Evolutionary conservation across 768 basidiomycete genomes (phyloP), one percentile per base, ranked within the genome.

Genomic region (Suillus spraguei): DNA sequence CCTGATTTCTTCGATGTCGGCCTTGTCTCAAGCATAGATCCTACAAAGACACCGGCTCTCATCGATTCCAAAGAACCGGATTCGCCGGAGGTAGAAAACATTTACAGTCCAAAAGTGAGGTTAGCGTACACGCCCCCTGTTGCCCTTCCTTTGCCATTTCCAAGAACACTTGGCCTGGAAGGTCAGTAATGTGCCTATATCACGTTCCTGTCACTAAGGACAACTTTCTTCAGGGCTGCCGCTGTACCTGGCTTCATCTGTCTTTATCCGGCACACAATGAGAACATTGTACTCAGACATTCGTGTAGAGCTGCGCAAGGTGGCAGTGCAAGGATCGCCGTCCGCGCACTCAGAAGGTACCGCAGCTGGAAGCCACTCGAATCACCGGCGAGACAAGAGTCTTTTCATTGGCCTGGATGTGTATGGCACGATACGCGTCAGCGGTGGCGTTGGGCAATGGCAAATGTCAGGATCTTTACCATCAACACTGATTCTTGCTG

Each of bases 281-380:
- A 90, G 86, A 70, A 87, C 92, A 14, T 73, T 93, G 17, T 92
- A 91, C 71, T 82, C 87, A 13, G 86, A 91, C 70, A 76, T 91
- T 41, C 74, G 70, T 4, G 83, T 94, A 42, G 79, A 80, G 44
- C 73, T 91, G 46, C 79, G 78, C 24, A 87, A 83, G 69, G 72
- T 88, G 52, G 70, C 69, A 1, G 74, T 79, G 16, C 68, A 74
- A 17, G 58, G 66, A 13, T 62, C 71, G 24, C 46, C 66, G 13
- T n/a, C 67, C 9, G n/a, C 42, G 17, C 20, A 65, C 35, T 28
- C 38, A 22, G 62, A 59, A 50, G 20, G 9, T 20, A 24, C 28
- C 52, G 14, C 22, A 20, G 24, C 7, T 36, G 9, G 64, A 42
- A 16, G 42, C n/a, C 52, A 49, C 36, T n/a, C 36, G n/a, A 47